A percentile compares a stretch with the other conserved stretches of the same genome.
Conservation (phyloP, 208 protist genomes). For the Crithidia acanthocephali region DNA sequence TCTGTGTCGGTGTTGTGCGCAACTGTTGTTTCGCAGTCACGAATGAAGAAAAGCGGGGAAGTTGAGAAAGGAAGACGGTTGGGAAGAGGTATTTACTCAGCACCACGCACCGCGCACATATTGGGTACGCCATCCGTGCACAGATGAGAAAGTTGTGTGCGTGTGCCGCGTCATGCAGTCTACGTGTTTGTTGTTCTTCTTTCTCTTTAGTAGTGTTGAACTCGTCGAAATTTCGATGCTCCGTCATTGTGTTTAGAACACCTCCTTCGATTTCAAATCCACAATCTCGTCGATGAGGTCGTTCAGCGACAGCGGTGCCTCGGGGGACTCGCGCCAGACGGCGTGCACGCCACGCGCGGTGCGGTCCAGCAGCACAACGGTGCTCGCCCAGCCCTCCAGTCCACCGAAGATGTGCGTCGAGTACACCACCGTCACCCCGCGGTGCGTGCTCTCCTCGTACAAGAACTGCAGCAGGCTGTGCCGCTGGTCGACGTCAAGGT, state of each 20-base stretch:
- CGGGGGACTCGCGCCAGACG: conserved; percentile 35
- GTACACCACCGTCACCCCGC: conserved; percentile 90
- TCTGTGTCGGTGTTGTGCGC: too few relatives aligned
- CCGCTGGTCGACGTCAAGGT: conserved; percentile 91
- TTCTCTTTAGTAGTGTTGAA: background rate
- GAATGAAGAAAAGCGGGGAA: background rate
- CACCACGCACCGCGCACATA: too few relatives aligned
- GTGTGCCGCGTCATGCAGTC: too few relatives aligned
- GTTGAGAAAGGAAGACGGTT: background rate
- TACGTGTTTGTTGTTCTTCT: too few relatives aligned
- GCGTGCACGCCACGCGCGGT: conserved; percentile 46
- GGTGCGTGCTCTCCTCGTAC: conserved; percentile 74
- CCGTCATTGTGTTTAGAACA: conserved; percentile 20
- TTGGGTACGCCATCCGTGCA: too few relatives aligned
- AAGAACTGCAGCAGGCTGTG: conserved; percentile 85
- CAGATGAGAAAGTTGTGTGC: too few relatives aligned
- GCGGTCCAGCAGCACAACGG: conserved; percentile 76
- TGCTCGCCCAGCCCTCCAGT: conserved; percentile 82
- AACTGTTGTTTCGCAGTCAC: too few relatives aligned
- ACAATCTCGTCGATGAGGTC: conserved; percentile 44
- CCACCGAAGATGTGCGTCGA: conserved; percentile 95
- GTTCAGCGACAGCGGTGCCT: conserved; percentile 27
- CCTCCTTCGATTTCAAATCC: conserved; percentile 49
- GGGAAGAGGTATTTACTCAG: too few relatives aligned
- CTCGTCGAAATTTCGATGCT: too few relatives aligned